Conservation (phyloP, 306 rosid genomes). For the Datisca glomerata region DNA sequence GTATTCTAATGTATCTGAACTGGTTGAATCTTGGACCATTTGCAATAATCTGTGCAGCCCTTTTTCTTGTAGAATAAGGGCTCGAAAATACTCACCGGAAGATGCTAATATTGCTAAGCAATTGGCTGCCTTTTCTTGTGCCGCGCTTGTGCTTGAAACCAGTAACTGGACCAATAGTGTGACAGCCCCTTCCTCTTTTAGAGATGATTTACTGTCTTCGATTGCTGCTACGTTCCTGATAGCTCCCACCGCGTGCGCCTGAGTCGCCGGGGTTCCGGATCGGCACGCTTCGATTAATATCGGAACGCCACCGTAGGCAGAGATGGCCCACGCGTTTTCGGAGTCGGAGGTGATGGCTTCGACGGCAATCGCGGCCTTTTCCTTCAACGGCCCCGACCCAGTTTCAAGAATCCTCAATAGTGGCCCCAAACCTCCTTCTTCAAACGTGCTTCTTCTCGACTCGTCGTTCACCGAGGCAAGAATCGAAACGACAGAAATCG, state of each 20-base stretch:
- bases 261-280: slow-evolving; percentile 33
- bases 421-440: slow-evolving; percentile 43
- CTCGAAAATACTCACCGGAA: slow-evolving; percentile 36
- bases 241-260: slow-evolving; percentile 31
- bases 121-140: slow-evolving; percentile 35
- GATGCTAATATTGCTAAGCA: slow-evolving; percentile 29
- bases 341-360: slow-evolving; percentile 35
- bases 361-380: slow-evolving; percentile 35
- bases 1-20: slow-evolving; percentile 25
- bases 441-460: slow-evolving; percentile 30
- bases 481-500: slow-evolving; percentile 24
- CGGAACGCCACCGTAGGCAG: slow-evolving; percentile 42
- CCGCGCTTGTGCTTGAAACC: slow-evolving; percentile 18
- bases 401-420: slow-evolving; percentile 31
- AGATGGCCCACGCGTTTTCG: slow-evolving; percentile 45
- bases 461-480: slow-evolving; percentile 31
- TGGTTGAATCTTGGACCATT: slow-evolving; percentile 31
- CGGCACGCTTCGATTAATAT: slow-evolving; percentile 35
- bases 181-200: slow-evolving; percentile 42
- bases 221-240: slow-evolving; percentile 28
- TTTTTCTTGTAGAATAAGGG: slow-evolving; percentile 28
- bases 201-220: slow-evolving; percentile 23
- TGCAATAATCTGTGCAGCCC: slow-evolving; percentile 36
- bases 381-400: slow-evolving; percentile 22
- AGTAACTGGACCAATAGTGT: slow-evolving; percentile 32